Conservation (phyloP, 192 early-diverging fungal genomes). For the Podila verticillata region DNA sequence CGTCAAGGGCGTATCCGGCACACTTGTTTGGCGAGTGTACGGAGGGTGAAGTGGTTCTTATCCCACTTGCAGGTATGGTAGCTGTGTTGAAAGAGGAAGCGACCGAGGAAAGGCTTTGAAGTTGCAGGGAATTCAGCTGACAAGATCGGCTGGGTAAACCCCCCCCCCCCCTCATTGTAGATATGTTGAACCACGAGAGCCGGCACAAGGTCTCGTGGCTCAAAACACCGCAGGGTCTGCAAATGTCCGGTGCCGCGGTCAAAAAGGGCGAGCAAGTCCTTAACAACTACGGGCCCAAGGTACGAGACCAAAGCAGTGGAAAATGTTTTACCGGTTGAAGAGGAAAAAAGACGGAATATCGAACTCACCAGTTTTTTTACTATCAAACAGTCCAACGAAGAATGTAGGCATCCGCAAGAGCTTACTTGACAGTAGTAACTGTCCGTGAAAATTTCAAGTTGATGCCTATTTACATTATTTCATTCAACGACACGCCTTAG, state of each 20-base stretch:
- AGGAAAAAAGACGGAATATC: not conserved
- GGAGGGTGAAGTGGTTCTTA: conserved; percentile 54
- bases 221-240: conserved; percentile 38
- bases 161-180: conserved; percentile 34
- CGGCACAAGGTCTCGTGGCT: conserved; percentile 65
- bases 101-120: not conserved
- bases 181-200: conserved; percentile 73
- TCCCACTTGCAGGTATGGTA: conserved; percentile 59
- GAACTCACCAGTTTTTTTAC: not conserved
- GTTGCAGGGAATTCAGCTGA: not conserved
- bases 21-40: conserved; percentile 55
- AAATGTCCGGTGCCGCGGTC: conserved; percentile 31
- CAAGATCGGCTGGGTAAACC: not conserved
- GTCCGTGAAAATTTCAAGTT: not conserved
- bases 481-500: conserved; percentile 13
- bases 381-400: conserved; percentile 68
- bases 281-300: conserved; percentile 80
- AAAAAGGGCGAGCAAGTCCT: conserved; percentile 60
- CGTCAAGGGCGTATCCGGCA: conserved; percentile 69
- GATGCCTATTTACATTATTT: no score
- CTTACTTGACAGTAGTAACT: not conserved
- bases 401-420: conserved; percentile 51
- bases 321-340: not conserved
- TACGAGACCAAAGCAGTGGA: conserved; percentile 48
- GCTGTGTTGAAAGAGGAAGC: not conserved